phyloP scores from a whole-genome alignment of 257 asterid genomes.

The Ophiorrhiza pumila region DNA sequence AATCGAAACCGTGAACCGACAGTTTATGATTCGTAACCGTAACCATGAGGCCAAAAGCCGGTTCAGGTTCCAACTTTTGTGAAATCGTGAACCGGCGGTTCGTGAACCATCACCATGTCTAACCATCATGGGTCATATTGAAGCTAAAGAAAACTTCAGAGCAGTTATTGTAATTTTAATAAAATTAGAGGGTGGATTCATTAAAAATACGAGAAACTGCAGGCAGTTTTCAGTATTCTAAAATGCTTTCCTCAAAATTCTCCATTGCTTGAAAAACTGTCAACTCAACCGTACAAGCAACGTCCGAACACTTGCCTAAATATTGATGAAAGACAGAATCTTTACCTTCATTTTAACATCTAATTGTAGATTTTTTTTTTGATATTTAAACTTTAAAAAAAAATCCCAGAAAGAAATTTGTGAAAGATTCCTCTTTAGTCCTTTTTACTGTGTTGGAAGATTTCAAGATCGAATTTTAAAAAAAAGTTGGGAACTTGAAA shows the following conservation, averaged over 20 bases:
- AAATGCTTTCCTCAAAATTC: neutral
- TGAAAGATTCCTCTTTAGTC: neutral
- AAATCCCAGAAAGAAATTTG: neutral
- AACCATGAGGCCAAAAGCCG: too few relatives aligned
- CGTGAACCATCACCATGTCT: too few relatives aligned
- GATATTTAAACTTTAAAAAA: neutral
- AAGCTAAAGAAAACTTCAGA: neutral
- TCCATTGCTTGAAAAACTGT: constrained; percentile 3
- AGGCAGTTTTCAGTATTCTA: neutral
- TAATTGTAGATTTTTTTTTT: neutral
- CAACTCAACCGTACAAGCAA: constrained; percentile 8
- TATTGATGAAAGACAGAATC: neutral
- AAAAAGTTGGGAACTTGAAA: constrained; percentile 20
- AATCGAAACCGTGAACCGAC: too few relatives aligned
- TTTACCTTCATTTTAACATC: neutral
- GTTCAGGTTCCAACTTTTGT: too few relatives aligned
- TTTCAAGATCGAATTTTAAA: constrained; percentile 4
- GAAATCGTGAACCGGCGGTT: too few relatives aligned
- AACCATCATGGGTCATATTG: too few relatives aligned
- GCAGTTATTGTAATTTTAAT: neutral
- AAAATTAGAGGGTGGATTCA: neutral
- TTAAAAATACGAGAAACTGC: neutral
- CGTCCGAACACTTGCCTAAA: neutral
- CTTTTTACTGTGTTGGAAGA: neutral
- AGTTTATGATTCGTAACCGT: too few relatives aligned